Evolutionary conservation across 108 stramenopile species (phyloP), one percentile per base, ranked within the genome.

Genomic region (Fistulifera solaris): DNA sequence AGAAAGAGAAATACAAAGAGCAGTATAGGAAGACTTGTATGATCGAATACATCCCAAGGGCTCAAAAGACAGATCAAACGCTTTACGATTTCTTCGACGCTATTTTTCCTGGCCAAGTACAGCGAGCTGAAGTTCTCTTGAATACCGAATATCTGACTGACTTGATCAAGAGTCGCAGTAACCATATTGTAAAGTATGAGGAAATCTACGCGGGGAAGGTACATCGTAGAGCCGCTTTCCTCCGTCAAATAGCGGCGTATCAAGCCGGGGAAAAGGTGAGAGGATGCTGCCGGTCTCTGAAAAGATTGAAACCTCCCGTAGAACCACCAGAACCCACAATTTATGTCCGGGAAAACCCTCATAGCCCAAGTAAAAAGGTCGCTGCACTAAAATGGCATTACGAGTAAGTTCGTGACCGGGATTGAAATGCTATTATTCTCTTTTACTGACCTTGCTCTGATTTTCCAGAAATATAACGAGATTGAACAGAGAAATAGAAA

Each of bases 81-180:
- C 43, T 83, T 44, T 73, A 54, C 35, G 54, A 76, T 39, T 63
- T 67, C 16, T 83, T 78, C 35, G 69, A 78, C 41, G 49, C 59
- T n/a, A 27, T 83, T 2, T 83, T 83, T 66, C 81, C 81, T 15
- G 63, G 66, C 7, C 68, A 76, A 48, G 73, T 79, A 19, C 52
- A 74, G 52, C 52, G 58, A 39, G 77, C 76, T 19, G 74, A 75
- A 41, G 58, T 76, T 48, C 50, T 81, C n/a, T 53, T 73, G 45
- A 73, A 83, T 42, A 67, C 71, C 22, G 43, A 50, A 24, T 26
- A 50, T 22, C 49, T 50, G 4, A 22, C 24, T 4, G 23, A 22
- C 23, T 22, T 50, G 49, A 50, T 50, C 23, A 38, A 50, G 17
- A 48, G 75, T 40, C 59, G 80, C 40, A 52, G 55, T 38, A 40